Evolutionary conservation across 106 monocot species (phyloP).

Genomic region (Dioscorea alata): DNA sequence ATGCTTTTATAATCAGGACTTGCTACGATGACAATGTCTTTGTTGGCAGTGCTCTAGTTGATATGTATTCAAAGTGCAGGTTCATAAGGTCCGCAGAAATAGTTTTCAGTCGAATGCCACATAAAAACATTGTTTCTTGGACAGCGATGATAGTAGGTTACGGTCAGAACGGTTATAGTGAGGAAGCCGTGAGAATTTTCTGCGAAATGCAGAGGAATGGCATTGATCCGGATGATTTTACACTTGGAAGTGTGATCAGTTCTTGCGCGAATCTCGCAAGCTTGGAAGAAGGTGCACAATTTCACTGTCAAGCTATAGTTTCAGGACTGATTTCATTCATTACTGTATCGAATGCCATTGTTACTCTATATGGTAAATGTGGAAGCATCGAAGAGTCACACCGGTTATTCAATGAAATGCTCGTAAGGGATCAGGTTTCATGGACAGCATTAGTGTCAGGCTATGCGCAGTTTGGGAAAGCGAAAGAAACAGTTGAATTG

Average conservation of each 20-base stretch:
- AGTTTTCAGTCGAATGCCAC: constrained; percentile 42
- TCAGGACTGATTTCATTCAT: constrained; percentile 47
- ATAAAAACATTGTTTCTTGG: constrained; percentile 74
- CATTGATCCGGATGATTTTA: constrained; percentile 67
- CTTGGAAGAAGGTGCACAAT: constrained; percentile 66
- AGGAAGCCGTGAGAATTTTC: constrained; percentile 58
- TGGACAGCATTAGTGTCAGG: constrained; percentile 72
- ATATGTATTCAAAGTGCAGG: constrained; percentile 83
- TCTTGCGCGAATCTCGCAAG: constrained; percentile 76
- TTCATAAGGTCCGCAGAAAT: constrained; percentile 33
- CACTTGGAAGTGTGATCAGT: constrained; percentile 76
- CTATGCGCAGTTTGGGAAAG: constrained; percentile 70
- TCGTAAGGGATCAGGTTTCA: constrained; percentile 49
- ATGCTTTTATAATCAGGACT: constrained; percentile 53
- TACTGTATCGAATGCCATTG: constrained; percentile 70
- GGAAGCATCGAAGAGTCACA: constrained; percentile 65
- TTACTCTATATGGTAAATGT: constrained; percentile 80
- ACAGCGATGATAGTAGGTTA: constrained; percentile 87
- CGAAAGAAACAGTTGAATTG: constrained; percentile 54
- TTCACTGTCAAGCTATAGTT: constrained; percentile 50
- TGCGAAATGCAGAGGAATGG: constrained; percentile 59
- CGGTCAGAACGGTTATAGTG: constrained; percentile 61
- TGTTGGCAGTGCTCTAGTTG: constrained; percentile 73
- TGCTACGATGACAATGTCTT: constrained; percentile 48
- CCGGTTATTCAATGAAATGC: constrained; percentile 56